Evolutionary conservation across 2,329 filamentous ascomycete genomes (phyloP).

Genomic region (Aschersonia sp.): DNA sequence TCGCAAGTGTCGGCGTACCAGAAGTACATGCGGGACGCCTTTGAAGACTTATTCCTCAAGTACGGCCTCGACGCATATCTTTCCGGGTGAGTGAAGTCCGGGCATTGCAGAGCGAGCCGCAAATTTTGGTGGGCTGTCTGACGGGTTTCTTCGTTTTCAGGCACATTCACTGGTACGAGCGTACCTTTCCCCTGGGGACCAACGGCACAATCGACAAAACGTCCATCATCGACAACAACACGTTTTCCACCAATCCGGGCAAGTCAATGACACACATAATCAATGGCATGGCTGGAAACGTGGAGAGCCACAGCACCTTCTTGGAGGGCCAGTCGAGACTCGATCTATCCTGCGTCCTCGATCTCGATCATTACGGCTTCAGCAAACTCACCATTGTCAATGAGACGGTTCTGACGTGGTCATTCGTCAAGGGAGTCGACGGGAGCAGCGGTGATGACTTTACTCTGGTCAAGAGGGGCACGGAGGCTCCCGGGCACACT

Average conservation of each 20-base stretch:
- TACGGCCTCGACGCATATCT: conserved; percentile 31
- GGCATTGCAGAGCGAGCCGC: neutral
- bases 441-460: conserved; percentile 23
- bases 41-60: conserved; percentile 27
- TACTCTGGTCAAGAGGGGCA: conserved; percentile 4
- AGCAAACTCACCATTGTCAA: conserved; percentile 15
- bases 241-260: conserved; percentile 30
- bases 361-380: conserved; percentile 31
- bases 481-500: neutral
- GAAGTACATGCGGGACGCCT: conserved; percentile 25
- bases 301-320: conserved; percentile 31
- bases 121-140: neutral
- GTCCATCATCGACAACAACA: conserved; percentile 30
- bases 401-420: conserved; percentile 16
- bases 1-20: conserved; percentile 28
- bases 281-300: conserved; percentile 38
- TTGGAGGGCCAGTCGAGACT: conserved; percentile 10
- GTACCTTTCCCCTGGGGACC: conserved; percentile 7
- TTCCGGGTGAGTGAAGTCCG: neutral
- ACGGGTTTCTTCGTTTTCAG: neutral
- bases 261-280: conserved; percentile 32
- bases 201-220: conserved; percentile 22
- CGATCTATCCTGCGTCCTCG: conserved; percentile 28
- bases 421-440: conserved; percentile 27
- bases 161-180: conserved; percentile 11